Percentiles rank a stretch among this genome's conserved stretches.
Evolutionary conservation across 2,329 filamentous ascomycete species (phyloP).

Genomic region (Venturia carpophila): DNA sequence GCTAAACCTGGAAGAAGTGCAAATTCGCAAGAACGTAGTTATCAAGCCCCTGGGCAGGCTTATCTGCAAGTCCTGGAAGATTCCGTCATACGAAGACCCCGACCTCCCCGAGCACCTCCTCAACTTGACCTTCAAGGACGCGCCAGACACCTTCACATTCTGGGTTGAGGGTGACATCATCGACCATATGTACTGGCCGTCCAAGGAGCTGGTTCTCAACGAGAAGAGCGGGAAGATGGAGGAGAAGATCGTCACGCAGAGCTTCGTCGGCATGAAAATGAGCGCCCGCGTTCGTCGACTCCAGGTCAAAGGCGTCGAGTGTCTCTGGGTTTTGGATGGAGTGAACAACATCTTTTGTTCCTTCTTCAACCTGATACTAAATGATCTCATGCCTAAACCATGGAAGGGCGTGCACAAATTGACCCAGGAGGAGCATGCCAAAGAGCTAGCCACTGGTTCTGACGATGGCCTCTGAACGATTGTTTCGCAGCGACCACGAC

Average conservation of each 20-base stretch:
- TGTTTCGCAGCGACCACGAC: background rate
- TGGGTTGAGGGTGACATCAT: conserved; percentile 56
- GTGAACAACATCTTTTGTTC: conserved; percentile 11
- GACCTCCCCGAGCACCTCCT: conserved; percentile 29
- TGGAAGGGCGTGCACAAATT: background rate
- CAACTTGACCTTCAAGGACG: conserved; percentile 22
- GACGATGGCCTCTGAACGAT: background rate
- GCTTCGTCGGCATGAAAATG: conserved; percentile 48
- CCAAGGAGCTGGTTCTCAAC: background rate
- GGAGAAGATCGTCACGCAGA: background rate
- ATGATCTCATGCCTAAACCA: conserved; percentile 13
- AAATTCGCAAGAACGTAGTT: conserved; percentile 29
- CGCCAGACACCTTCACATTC: conserved; percentile 37
- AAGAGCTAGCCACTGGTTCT: background rate
- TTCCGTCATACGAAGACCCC: conserved; percentile 34
- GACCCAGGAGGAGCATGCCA: background rate
- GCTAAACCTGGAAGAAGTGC: conserved; percentile 28
- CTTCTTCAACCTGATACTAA: conserved; percentile 17
- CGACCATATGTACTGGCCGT: background rate
- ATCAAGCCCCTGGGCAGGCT: conserved; percentile 48
- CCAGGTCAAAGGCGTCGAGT: conserved; percentile 23
- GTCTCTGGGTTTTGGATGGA: conserved; percentile 21
- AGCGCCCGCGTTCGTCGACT: conserved; percentile 24
- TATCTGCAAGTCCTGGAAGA: conserved; percentile 42
- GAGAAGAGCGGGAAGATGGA: background rate